Evolutionary conservation across 106 monocot species (phyloP).

Genomic region (Apostasia ramifera): DNA sequence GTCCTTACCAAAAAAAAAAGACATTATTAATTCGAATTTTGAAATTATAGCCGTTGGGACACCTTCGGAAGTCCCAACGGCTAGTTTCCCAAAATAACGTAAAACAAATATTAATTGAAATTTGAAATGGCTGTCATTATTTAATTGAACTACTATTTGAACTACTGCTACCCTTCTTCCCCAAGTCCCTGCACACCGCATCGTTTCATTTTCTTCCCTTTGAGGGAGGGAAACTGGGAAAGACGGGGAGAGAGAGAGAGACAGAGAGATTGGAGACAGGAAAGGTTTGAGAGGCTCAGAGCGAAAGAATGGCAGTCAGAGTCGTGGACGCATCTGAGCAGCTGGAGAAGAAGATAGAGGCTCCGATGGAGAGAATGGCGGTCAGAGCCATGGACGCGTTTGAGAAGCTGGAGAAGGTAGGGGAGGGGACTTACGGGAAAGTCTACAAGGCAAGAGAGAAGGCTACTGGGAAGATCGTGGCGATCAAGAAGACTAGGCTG

Average conservation of each 20-base stretch:
- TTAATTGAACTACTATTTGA: too few relatives aligned
- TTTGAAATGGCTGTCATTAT: too few relatives aligned
- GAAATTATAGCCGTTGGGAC: not conserved
- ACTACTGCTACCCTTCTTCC: not conserved
- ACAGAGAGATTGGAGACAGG: not conserved
- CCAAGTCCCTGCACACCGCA: not conserved
- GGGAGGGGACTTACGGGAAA: slow-evolving; percentile 97
- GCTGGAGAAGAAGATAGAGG: not conserved
- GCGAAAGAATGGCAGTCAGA: not conserved
- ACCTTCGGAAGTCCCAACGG: slow-evolving; percentile 3
- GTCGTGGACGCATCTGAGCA: too few relatives aligned
- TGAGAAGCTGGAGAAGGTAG: slow-evolving; percentile 97
- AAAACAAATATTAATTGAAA: not conserved
- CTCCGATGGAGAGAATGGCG: not conserved
- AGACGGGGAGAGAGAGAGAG: slow-evolving; percentile 1
- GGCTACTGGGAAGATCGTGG: slow-evolving; percentile 72
- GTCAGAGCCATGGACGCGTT: slow-evolving; percentile 74
- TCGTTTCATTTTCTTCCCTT: not conserved
- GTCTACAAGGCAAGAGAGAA: slow-evolving; percentile 82
- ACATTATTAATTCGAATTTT: not conserved
- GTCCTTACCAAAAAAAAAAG: too few relatives aligned
- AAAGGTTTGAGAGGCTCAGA: not conserved
- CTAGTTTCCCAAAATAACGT: not conserved
- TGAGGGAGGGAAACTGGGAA: not conserved
- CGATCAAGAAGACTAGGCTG: slow-evolving; percentile 81